A percentile compares a stretch with the other conserved stretches of the same genome.
Conservation (phyloP, 768 basidiomycete genomes). For the Clathrus columnatus region DNA sequence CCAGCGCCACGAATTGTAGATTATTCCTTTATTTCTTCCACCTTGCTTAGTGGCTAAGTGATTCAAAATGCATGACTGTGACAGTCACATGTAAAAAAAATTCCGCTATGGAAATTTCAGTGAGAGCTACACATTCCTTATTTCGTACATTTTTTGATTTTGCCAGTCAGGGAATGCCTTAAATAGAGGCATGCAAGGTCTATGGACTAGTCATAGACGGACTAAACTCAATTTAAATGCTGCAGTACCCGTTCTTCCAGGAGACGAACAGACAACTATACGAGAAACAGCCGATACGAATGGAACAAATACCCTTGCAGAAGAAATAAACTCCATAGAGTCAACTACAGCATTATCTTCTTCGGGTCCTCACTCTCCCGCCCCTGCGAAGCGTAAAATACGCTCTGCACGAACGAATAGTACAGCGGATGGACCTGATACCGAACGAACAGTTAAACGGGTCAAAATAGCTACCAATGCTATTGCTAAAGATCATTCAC, state of each 20-base stretch:
- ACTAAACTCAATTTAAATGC: slow-evolving; percentile 63
- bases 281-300: slow-evolving; percentile 17
- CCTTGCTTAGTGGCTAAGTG: neutral
- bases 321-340: slow-evolving; percentile 17
- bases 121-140: neutral
- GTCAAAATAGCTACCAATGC: slow-evolving; percentile 34
- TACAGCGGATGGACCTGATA: slow-evolving; percentile 11
- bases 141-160: neutral
- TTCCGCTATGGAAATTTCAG: neutral
- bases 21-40: too few species aligned
- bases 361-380: slow-evolving; percentile 13
- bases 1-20: too few species aligned
- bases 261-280: slow-evolving; percentile 13
- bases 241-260: slow-evolving; percentile 14
- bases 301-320: slow-evolving; percentile 19
- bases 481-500: slow-evolving; percentile 54
- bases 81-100: neutral
- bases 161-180: slow-evolving; percentile 40
- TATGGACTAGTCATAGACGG: slow-evolving; percentile 63
- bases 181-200: slow-evolving; percentile 71
- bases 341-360: slow-evolving; percentile 9
- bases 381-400: slow-evolving; percentile 52
- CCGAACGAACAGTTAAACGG: slow-evolving; percentile 51
- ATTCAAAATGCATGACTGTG: neutral
- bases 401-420: slow-evolving; percentile 37